Evolutionary conservation across 306 rosid genomes (phyloP).

Genomic region (Castanospermum australe): DNA sequence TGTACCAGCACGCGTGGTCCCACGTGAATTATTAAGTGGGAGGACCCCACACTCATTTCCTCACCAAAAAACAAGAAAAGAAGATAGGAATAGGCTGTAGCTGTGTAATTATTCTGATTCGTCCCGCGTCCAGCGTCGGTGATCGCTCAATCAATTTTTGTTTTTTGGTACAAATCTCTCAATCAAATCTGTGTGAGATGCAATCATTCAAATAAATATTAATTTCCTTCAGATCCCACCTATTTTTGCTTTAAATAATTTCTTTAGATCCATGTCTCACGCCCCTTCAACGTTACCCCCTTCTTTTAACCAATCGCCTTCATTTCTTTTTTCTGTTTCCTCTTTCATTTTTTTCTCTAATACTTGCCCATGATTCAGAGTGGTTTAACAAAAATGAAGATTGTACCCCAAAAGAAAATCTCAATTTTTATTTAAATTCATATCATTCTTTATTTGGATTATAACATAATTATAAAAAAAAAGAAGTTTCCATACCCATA

Average conservation of each 20-base stretch:
- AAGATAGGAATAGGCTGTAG: neutral
- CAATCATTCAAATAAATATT: conserved; percentile 29
- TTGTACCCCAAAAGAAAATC: too few relatives aligned
- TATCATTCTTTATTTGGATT: neutral
- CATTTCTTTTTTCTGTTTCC: neutral
- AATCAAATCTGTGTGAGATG: conserved; percentile 23
- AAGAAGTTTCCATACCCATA: too few relatives aligned
- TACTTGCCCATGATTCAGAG: neutral
- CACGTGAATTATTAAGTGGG: conserved; percentile 13
- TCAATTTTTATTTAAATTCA: neutral
- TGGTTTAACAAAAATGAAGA: neutral
- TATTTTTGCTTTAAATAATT: conserved; percentile 27
- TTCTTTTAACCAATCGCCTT: conserved; percentile 40
- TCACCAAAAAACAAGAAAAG: neutral
- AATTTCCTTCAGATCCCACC: conserved; percentile 28
- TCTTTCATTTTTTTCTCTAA: too few relatives aligned
- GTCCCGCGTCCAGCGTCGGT: conserved; percentile 42
- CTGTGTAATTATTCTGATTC: neutral
- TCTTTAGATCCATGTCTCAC: conserved; percentile 37
- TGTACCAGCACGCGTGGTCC: conserved; percentile 1
- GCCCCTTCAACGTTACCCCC: conserved; percentile 28
- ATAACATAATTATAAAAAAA: neutral
- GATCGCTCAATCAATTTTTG: conserved; percentile 36
- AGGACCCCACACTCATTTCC: conserved; percentile 21
- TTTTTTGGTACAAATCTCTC: neutral